phyloP scores from a whole-genome alignment of 176 grass and related monocot genomes.

The Phyllostachys edulis region DNA sequence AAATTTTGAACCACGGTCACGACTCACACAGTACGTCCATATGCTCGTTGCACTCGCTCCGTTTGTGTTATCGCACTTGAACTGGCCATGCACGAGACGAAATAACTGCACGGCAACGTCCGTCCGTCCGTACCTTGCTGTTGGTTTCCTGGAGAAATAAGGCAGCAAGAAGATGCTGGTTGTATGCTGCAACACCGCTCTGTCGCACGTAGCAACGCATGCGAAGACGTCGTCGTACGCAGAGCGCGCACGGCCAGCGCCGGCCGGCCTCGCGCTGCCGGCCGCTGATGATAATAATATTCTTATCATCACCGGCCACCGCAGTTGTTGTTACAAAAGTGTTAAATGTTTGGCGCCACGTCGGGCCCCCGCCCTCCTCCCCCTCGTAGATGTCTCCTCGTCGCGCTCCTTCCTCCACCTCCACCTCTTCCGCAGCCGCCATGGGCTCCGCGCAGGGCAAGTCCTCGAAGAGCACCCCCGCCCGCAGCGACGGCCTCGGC shows the following conservation, averaged over 20 bases:
- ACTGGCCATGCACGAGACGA: too few relatives aligned
- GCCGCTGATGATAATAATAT: background rate
- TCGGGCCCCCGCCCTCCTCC: background rate
- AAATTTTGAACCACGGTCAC: too few relatives aligned
- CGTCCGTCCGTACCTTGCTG: too few relatives aligned
- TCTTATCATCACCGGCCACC: constrained; percentile 6
- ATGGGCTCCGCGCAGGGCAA: constrained; percentile 70
- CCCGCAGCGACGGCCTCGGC: constrained; percentile 35
- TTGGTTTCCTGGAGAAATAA: background rate
- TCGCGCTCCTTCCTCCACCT: constrained; percentile 5
- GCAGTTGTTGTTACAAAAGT: background rate
- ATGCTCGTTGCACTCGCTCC: too few relatives aligned
- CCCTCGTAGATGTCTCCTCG: constrained; percentile 41
- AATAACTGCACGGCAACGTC: too few relatives aligned
- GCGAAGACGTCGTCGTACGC: background rate
- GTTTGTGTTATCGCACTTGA: too few relatives aligned
- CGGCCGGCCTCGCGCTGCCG: background rate
- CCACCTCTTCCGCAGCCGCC: background rate
- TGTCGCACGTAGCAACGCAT: background rate
- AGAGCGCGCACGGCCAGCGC: background rate
- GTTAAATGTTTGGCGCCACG: constrained; percentile 18
- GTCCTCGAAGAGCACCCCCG: constrained; percentile 43
- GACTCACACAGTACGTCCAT: too few relatives aligned
- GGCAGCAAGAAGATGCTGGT: background rate
- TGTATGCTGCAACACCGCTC: background rate